Conservation (phyloP, 2,329 filamentous ascomycete species). For the Aspergillus brasiliensis region DNA sequence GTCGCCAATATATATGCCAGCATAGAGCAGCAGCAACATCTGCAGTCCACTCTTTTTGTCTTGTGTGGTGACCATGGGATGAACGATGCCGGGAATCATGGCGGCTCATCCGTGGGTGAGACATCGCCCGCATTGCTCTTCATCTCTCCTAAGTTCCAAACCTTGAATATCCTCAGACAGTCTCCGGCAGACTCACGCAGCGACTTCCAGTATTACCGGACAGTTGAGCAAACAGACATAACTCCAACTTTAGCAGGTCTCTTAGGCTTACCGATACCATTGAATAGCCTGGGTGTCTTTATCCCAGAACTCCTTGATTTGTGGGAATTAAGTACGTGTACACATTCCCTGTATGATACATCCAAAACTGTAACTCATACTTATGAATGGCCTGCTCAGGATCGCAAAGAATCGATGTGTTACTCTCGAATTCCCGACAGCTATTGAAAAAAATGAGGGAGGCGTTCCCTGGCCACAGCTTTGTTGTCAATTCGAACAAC, state of each 20-base stretch:
- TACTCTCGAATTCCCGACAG: slow-evolving; percentile 78
- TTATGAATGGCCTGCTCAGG: slow-evolving; percentile 27
- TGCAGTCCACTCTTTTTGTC: slow-evolving; percentile 78
- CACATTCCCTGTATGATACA: background rate
- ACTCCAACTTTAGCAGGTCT: slow-evolving; percentile 85
- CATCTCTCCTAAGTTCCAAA: slow-evolving; percentile 77
- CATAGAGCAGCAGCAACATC: slow-evolving; percentile 69
- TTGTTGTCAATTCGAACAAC: slow-evolving; percentile 34
- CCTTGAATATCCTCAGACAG: slow-evolving; percentile 48
- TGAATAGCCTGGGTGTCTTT: slow-evolving; percentile 87
- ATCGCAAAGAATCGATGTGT: slow-evolving; percentile 64
- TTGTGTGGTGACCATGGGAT: slow-evolving; percentile 97
- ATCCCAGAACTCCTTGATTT: slow-evolving; percentile 77
- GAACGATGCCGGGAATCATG: slow-evolving; percentile 98
- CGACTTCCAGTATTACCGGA: slow-evolving; percentile 81
- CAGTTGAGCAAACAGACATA: slow-evolving; percentile 91
- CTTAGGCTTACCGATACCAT: slow-evolving; percentile 82
- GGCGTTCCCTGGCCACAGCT: slow-evolving; percentile 64
- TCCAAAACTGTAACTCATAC: slow-evolving; percentile 9
- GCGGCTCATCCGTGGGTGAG: slow-evolving; percentile 89
- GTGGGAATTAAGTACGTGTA: slow-evolving; percentile 65
- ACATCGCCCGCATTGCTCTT: slow-evolving; percentile 92
- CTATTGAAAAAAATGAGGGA: slow-evolving; percentile 75
- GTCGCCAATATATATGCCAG: slow-evolving; percentile 74
- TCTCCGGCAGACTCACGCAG: slow-evolving; percentile 63